Evolutionary conservation across 2,329 filamentous ascomycete genomes (phyloP).

Genomic region (Pseudogymnoascus sp.): DNA sequence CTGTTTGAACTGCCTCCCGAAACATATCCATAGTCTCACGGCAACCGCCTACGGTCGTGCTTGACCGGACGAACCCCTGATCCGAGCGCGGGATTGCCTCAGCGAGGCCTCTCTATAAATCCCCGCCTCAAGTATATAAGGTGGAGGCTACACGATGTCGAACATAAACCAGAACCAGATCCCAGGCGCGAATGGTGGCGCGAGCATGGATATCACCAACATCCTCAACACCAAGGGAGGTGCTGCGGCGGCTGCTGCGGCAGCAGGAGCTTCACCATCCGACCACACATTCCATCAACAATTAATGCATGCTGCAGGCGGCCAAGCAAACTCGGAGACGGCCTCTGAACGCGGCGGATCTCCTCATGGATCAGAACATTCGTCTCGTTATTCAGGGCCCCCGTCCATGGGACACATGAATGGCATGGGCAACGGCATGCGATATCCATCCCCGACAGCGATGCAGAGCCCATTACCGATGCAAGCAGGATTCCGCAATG

Average conservation of each 20-base stretch:
- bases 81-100: conserved; percentile 21
- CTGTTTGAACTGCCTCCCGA: neutral
- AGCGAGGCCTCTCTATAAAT: conserved; percentile 2
- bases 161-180: conserved; percentile 8
- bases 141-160: conserved; percentile 11
- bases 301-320: conserved; percentile 26
- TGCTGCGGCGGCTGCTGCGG: conserved; percentile 24
- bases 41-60: neutral
- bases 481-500: conserved; percentile 26
- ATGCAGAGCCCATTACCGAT: conserved; percentile 29
- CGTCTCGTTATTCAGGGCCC: conserved; percentile 26
- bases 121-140: conserved; percentile 19
- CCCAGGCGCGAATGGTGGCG: conserved; percentile 8
- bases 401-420: conserved; percentile 27
- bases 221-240: conserved; percentile 30
- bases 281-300: conserved; percentile 29
- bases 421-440: conserved; percentile 23
- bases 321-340: conserved; percentile 27
- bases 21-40: conserved; percentile 1
- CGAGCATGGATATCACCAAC: conserved; percentile 30
- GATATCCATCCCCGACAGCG: conserved; percentile 29
- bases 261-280: conserved; percentile 19
- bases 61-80: conserved; percentile 25
- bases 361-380: conserved; percentile 30
- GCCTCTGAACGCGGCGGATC: conserved; percentile 29